A percentile compares a stretch with the other conserved stretches of the same genome.
Conservation (phyloP, 2,329 filamentous ascomycete species). For the Fusarium virguliforme region DNA sequence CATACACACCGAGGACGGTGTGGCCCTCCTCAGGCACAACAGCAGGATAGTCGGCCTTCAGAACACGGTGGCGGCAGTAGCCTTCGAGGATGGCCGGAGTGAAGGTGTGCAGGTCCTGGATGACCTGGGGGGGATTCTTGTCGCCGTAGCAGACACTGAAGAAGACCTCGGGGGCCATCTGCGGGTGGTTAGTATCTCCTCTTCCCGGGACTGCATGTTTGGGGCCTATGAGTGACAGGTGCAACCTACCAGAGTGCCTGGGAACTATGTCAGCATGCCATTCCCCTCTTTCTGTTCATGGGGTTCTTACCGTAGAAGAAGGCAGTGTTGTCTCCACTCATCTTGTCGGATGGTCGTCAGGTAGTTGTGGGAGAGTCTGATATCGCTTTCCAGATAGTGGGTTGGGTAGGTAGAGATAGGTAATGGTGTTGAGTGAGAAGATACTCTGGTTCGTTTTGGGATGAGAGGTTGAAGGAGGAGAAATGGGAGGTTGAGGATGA, state of each 20-base stretch:
- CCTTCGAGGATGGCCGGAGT: conserved; percentile 82
- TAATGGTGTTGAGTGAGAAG: background rate
- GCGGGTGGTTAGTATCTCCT: conserved; percentile 36
- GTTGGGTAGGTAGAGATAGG: background rate
- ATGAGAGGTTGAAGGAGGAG: background rate
- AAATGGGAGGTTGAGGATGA: background rate
- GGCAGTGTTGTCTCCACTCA: conserved; percentile 63
- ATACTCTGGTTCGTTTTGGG: background rate
- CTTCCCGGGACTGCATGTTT: background rate
- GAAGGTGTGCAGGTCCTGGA: conserved; percentile 73
- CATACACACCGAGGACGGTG: conserved; percentile 81
- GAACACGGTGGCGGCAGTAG: conserved; percentile 80
- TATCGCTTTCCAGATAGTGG: background rate
- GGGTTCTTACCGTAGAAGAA: conserved; percentile 73
- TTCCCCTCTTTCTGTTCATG: no score
- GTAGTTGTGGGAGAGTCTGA: background rate
- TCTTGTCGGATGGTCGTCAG: conserved; percentile 42
- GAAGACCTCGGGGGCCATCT: conserved; percentile 90
- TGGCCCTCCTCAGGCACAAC: conserved; percentile 73
- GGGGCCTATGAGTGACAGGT: background rate
- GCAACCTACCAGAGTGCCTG: conserved; percentile 57
- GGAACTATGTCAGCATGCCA: conserved; percentile 1
- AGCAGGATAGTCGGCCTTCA: conserved; percentile 83
- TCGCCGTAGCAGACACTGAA: conserved; percentile 85
- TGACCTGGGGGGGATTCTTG: conserved; percentile 63